These are phyloP conservation scores for Isabelozyma pseudorhagii DNA, from an alignment of 805 yeast genomes.

Conservation along the genomic window DNA sequence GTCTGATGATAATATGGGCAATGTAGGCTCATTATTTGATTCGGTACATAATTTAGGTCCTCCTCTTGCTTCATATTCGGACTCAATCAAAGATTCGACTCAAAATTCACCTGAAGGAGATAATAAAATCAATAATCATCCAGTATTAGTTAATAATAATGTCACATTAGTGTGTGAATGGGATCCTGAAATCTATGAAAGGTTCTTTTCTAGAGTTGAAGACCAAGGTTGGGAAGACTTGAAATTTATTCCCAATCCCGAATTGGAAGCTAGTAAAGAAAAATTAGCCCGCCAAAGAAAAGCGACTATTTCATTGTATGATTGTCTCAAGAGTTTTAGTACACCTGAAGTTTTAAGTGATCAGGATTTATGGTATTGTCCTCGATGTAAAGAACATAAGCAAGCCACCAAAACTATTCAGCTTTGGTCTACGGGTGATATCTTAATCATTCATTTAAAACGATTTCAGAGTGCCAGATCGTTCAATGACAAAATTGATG, in stretches of 20 bases:
- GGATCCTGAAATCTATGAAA: constrained; percentile 46
- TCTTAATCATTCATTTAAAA: constrained; percentile 84
- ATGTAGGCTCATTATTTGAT: constrained; percentile 4
- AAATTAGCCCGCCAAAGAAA: constrained; percentile 38
- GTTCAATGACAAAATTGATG: constrained; percentile 86
- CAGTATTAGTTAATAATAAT: constrained; percentile 15
- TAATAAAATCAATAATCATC: constrained; percentile 9
- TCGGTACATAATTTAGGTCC: constrained; percentile 6
- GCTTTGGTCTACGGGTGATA: constrained; percentile 92
- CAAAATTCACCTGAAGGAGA: constrained; percentile 12
- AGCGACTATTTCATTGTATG: constrained; percentile 51
- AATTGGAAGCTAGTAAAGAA: constrained; percentile 47
- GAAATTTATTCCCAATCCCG: constrained; percentile 47
- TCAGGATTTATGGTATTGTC: constrained; percentile 93
- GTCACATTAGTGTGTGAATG: constrained; percentile 62
- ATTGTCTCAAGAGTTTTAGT: constrained; percentile 73
- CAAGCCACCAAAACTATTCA: constrained; percentile 90
- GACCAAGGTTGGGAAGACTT: constrained; percentile 56
- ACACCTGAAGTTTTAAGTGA: constrained; percentile 82
- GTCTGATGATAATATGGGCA: constrained; percentile 13
- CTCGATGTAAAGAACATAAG: constrained; percentile 81
- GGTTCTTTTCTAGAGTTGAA: constrained; percentile 54
- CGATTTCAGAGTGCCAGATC: constrained; percentile 82
- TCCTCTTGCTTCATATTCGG: constrained; percentile 14
- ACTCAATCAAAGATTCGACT: constrained; percentile 16